Evolutionary conservation across 495 filamentous ascomycete species (phyloP).

Genomic region (Penicillium argentinense): DNA sequence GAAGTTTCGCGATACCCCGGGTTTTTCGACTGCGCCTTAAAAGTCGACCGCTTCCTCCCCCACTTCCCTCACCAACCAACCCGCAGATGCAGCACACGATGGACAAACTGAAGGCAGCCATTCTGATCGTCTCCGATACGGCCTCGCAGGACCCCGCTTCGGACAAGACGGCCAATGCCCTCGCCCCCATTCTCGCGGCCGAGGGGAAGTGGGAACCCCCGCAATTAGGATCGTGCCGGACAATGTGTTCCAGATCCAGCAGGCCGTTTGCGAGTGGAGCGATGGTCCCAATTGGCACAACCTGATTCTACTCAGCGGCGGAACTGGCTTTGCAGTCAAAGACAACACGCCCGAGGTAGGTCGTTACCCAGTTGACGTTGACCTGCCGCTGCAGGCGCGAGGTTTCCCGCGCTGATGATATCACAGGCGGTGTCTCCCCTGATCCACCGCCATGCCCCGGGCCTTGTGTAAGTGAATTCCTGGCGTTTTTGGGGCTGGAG

Average conservation of each 20-base stretch:
- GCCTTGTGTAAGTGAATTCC: slow-evolving; percentile 66
- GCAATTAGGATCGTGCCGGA: slow-evolving; percentile 81
- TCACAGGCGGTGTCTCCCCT: slow-evolving; percentile 73
- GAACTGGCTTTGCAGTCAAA: slow-evolving; percentile 88
- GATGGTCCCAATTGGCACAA: slow-evolving; percentile 62
- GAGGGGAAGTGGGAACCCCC: slow-evolving; percentile 68
- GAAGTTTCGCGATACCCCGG: slow-evolving; percentile 21
- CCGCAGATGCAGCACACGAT: slow-evolving; percentile 9
- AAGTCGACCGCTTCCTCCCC: slow-evolving; percentile 7
- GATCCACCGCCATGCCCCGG: slow-evolving; percentile 83
- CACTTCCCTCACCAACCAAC: slow-evolving; percentile 16
- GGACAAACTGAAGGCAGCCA: slow-evolving; percentile 50
- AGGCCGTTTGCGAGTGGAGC: slow-evolving; percentile 64
- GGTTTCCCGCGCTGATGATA: slow-evolving; percentile 25
- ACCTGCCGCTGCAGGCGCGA: no score
- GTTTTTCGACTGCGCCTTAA: background rate
- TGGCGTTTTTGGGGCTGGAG: background rate
- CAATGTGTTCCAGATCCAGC: slow-evolving; percentile 70
- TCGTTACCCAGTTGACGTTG: no score
- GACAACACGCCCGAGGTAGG: slow-evolving; percentile 87
- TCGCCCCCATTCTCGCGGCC: slow-evolving; percentile 65
- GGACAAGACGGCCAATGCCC: slow-evolving; percentile 64
- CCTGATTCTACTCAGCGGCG: slow-evolving; percentile 84
- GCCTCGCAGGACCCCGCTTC: slow-evolving; percentile 77
- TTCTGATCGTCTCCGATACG: slow-evolving; percentile 93